Base-by-base conservation (phyloP, 106 monocot species). In the Ottelia alismoides region DNA sequence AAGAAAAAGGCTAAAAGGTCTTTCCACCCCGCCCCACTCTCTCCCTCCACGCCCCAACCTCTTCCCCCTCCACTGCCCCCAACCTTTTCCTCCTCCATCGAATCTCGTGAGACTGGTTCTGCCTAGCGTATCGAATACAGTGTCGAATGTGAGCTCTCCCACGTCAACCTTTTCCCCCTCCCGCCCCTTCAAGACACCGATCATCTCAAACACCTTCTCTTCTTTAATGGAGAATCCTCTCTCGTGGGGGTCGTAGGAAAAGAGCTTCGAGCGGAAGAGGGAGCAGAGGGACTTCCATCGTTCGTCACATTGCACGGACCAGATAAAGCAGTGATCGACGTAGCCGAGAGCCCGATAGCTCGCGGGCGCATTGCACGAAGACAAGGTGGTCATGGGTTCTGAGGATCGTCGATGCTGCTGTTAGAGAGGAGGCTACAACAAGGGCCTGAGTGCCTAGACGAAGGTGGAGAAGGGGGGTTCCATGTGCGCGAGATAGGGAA, bases 271-370 rank as follows among this genome's bases (percentile, higher is more conserved):
- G 31, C 24, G 50, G 65, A 48, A 70, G 19, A 61, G 27, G 20
- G 22, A 30, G 44, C 79, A 60, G 30, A 79, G 65, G 51, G 64
- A 65, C 61, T 58, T 74, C 79, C 79, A 79, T 10, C 30, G 53
- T 19, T 57, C 47, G 0, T 61, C 67, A 50, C 58, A 59, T 63
- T 72, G 40, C 9, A 67, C 45, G 55, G 71, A 12, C 55, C 55
- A 80, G 31, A 76, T 68, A 27, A 80, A 47, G 67, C 63, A 68
- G 28, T 68, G 61, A 51, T 20, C 22, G 10, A 51, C 28, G 66
- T 76, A 80, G 17, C 3, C 2, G 17, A 71, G 72, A 47, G 76
- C 50, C 25, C 67, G 45, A 6, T 18, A 25, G 20, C 50, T 63
- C 50, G 57, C 62, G 48, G 62, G 52, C 12, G 56, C 47, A 22